Base-by-base conservation (phyloP, 2,329 filamentous ascomycete species). In the Diaporthe sp. region DNA sequence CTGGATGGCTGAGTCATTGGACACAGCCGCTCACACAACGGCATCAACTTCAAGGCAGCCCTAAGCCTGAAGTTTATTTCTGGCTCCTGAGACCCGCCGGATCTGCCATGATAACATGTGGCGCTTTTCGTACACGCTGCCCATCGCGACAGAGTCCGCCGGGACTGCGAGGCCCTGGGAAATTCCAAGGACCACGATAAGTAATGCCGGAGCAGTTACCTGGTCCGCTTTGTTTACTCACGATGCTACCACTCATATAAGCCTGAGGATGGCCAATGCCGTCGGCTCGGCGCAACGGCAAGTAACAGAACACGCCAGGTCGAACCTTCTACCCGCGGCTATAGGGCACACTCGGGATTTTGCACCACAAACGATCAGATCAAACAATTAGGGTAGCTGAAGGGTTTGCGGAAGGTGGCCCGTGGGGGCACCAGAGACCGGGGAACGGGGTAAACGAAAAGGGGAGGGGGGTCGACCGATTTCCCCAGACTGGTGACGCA, bases 401-500 rank as follows among this genome's bases (percentile, higher is more conserved):
- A 72, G 63, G 53, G 58, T 69, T 69, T 63, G 53, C 32, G 73
- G 53, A 69, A 63, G 42, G 70, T 71, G 70, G 70, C 44, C 70
- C 63, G 73, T 72, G 73, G 73, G 73, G 61, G 61, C 55, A 50
- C 70, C 73, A 72, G 44, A 68, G 37, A 47, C 70, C 55, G 73
- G 71, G 65, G 65, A 50, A 75, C 51, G 73, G 71, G 71, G 65
- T 73, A 59, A 70, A 61, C 61, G 44, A 17, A 15, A 15, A 12
- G 47, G 58, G 59, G 65, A 32, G 44, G 32, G 37, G 66, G 32
- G 42, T 37, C 44, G 30, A 53, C 66, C 65, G 73, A 73, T 71
- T 73, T 66, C 73, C 73, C 73, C 73, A 71, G 73, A 75, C 69
- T 73, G 71, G 73, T 73, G 73, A 75, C 73, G 66, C 70, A 73